These are phyloP conservation scores for Cytidiella melzeri DNA, from an alignment of 768 basidiomycete genomes.

Conservation along the genomic window DNA sequence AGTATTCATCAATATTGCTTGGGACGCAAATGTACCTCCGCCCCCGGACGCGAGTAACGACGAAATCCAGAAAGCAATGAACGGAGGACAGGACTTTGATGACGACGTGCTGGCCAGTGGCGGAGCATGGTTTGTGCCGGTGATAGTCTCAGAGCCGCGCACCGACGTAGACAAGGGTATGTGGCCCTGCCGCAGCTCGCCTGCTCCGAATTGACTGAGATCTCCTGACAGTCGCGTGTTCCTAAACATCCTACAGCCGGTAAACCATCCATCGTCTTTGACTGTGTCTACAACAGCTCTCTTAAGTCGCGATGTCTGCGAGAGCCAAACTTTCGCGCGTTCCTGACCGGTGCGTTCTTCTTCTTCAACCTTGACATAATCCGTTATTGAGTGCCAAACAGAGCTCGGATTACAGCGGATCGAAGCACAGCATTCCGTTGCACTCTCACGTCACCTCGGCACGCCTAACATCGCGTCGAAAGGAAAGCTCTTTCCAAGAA, in stretches of 20 bases:
- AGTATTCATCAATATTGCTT: conserved; percentile 71
- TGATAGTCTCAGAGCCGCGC: conserved; percentile 60
- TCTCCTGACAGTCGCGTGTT: neutral
- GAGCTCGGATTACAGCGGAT: conserved; percentile 66
- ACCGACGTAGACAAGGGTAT: conserved; percentile 67
- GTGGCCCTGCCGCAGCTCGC: conserved; percentile 8
- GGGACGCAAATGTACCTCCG: conserved; percentile 61
- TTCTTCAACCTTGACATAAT: neutral
- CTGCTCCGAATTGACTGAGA: neutral
- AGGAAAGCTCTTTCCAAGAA: conserved; percentile 57
- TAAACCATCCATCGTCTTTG: conserved; percentile 63
- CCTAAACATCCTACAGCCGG: conserved; percentile 45
- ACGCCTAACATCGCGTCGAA: conserved; percentile 77
- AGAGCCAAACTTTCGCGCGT: conserved; percentile 61
- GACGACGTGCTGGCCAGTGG: conserved; percentile 28
- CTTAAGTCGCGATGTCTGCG: conserved; percentile 54
- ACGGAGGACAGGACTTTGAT: conserved; percentile 37
- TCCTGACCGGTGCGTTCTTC: conserved; percentile 53
- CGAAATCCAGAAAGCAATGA: conserved; percentile 52
- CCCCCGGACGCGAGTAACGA: conserved; percentile 60
- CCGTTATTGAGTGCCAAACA: conserved; percentile 21
- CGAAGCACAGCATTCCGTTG: conserved; percentile 52
- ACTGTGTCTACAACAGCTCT: conserved; percentile 58
- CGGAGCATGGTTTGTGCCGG: conserved; percentile 56
- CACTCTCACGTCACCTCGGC: conserved; percentile 60